Evolutionary conservation across 140 eudicot species (phyloP).

Genomic region (Bidens hawaiensis): DNA sequence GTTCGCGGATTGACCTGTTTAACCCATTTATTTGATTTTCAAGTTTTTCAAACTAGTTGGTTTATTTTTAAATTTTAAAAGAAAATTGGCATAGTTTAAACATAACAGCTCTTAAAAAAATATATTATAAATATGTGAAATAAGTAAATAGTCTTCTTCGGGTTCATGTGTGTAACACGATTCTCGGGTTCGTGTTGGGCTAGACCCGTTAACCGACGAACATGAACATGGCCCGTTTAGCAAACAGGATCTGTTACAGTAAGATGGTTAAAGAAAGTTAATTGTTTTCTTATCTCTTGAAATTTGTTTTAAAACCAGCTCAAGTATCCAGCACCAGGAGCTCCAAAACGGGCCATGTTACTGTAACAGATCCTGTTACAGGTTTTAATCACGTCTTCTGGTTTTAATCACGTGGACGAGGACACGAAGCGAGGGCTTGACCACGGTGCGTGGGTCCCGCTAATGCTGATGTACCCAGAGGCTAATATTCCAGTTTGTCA

Average conservation of each 20-base stretch:
- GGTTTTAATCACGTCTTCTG: conserved; percentile 41
- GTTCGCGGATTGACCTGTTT: neutral
- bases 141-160: no score
- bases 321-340: conserved; percentile 89
- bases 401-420: conserved; percentile 47
- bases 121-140: no score
- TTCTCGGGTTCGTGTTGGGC: neutral
- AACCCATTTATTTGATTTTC: no score
- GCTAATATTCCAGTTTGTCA: conserved; percentile 85
- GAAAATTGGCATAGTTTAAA: no score
- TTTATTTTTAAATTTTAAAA: no score
- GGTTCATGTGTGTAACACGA: neutral
- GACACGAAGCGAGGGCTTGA: conserved; percentile 76
- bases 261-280: neutral
- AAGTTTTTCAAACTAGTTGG: no score
- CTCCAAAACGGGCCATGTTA: conserved; percentile 76
- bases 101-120: no score
- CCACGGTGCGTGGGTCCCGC: conserved; percentile 96
- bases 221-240: neutral
- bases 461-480: conserved; percentile 93
- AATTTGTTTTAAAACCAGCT: conserved; percentile 32
- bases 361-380: no score
- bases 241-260: neutral
- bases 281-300: neutral
- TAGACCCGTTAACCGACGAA: neutral